phyloP scores from a whole-genome alignment of 768 basidiomycete species.

The Baorangia bicolor region DNA sequence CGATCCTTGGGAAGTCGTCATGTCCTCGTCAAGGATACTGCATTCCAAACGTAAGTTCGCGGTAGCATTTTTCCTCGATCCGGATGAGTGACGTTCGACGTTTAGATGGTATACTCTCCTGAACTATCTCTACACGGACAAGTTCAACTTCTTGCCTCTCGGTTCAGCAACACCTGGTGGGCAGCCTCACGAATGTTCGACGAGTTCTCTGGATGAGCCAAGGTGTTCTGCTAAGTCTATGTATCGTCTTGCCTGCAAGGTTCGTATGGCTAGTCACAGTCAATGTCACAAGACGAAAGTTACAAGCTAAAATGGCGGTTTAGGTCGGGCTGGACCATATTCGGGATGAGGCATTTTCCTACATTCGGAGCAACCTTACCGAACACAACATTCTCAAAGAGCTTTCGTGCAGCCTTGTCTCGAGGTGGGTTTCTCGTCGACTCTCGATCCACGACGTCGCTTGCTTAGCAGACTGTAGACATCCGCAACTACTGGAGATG shows the following conservation, averaged over 20 bases:
- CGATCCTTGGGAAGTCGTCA: slow-evolving; percentile 23
- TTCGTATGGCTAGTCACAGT: not conserved
- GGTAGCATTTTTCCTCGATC: too few species aligned
- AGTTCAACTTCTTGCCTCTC: slow-evolving; percentile 34
- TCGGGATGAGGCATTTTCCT: slow-evolving; percentile 13
- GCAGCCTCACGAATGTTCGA: not conserved
- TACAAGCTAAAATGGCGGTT: not conserved
- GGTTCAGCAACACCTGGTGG: slow-evolving; percentile 9
- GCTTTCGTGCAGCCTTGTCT: slow-evolving; percentile 16
- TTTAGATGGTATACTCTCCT: slow-evolving; percentile 40
- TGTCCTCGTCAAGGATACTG: slow-evolving; percentile 27
- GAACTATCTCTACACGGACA: slow-evolving; percentile 39
- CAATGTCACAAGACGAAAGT: not conserved
- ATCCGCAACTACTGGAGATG: slow-evolving; percentile 19
- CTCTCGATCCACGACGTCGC: not conserved
- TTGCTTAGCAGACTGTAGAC: not conserved
- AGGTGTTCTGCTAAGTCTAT: slow-evolving; percentile 45
- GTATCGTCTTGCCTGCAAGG: slow-evolving; percentile 44
- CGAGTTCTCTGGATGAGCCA: slow-evolving; percentile 5
- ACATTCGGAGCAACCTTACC: slow-evolving; percentile 14
- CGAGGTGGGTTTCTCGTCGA: slow-evolving; percentile 7
- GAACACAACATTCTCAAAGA: slow-evolving; percentile 28
- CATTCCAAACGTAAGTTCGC: slow-evolving; percentile 27
- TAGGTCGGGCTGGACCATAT: slow-evolving; percentile 23
- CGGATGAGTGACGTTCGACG: not conserved